Conservation (phyloP, 2,329 filamentous ascomycete genomes). For the Penicillium sp. region DNA sequence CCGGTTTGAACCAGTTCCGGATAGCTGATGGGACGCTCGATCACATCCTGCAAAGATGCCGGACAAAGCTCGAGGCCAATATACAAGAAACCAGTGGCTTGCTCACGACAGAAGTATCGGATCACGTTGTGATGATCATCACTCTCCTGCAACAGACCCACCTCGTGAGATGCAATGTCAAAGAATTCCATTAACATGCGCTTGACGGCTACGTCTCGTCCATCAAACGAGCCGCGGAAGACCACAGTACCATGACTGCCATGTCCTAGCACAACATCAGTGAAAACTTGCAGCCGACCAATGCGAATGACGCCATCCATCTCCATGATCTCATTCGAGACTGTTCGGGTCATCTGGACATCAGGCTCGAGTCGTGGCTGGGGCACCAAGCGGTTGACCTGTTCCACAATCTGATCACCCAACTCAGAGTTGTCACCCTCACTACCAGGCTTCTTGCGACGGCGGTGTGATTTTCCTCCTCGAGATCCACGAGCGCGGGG, state of each 20-base stretch:
- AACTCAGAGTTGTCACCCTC: constrained; percentile 57
- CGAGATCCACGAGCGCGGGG: constrained; percentile 65
- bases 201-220: constrained; percentile 90
- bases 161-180: constrained; percentile 92
- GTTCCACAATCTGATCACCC: constrained; percentile 59
- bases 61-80: constrained; percentile 94
- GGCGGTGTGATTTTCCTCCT: constrained; percentile 66
- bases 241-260: constrained; percentile 98
- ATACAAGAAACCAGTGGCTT: constrained; percentile 86
- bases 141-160: constrained; percentile 83
- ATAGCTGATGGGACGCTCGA: constrained; percentile 70
- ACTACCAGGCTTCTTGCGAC: constrained; percentile 52
- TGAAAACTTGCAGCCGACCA: constrained; percentile 60
- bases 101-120: constrained; percentile 90
- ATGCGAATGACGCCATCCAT: constrained; percentile 63
- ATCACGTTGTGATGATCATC: constrained; percentile 97
- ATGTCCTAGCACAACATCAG: constrained; percentile 62
- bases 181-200: constrained; percentile 95
- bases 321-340: constrained; percentile 56
- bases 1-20: constrained; percentile 64
- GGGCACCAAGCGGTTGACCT: constrained; percentile 45
- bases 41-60: constrained; percentile 86
- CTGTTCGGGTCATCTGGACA: constrained; percentile 53
- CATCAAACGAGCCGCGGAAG: constrained; percentile 91
- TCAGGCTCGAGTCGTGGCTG: constrained; percentile 60